Base-by-base conservation (phyloP, 2,329 filamentous ascomycete species). In the Thielaviopsis musarum region DNA sequence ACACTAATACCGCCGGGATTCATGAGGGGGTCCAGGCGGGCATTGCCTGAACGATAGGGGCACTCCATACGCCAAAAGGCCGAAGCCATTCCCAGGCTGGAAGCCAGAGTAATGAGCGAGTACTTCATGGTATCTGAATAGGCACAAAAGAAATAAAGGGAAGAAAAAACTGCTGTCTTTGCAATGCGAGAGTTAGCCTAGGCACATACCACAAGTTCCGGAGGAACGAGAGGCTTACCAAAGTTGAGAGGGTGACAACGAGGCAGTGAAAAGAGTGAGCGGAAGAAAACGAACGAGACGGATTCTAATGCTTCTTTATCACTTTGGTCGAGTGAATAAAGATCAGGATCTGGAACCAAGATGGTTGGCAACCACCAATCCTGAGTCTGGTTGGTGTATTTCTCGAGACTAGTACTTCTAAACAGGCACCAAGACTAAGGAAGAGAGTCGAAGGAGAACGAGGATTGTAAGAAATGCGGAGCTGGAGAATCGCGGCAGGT, bases 61-160 rank as follows among this genome's bases (percentile, higher is more conserved):
- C 89, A 95, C 66, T 88, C 85, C 79, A 95, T 87, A 68, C 90
- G 88, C 88, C 88, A 95, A 72, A 95, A 95, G 62, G 86, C 90
- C 65, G 78, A 68, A 54, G 75, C 77, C 22, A 72, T 19, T 21
- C 52, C 63, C 30, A 73, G 66, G 64, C 67, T 68, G 52, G 66
- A 68, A 19, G 69, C 66, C 54, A 71, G 63, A 63, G 68, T 65
- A 62, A 67, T 52, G 41, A 69, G 57, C 45, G 66, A 66, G 63
- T 68, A 71, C 64, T 70, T 65, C 70, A 73, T 72, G 54, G 34
- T 64, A 22, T 51, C 24, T 52, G 21, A 30, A 30, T 48, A 21
- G n/a, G 28, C 9, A 48, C 22, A 21, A 22, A 26, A 24, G 22
- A 52, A 54, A 59, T 15, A 48, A 34, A 45, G 49, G 5, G 21